phyloP scores from a whole-genome alignment of 257 asterid genomes.

The Avicennia marina region DNA sequence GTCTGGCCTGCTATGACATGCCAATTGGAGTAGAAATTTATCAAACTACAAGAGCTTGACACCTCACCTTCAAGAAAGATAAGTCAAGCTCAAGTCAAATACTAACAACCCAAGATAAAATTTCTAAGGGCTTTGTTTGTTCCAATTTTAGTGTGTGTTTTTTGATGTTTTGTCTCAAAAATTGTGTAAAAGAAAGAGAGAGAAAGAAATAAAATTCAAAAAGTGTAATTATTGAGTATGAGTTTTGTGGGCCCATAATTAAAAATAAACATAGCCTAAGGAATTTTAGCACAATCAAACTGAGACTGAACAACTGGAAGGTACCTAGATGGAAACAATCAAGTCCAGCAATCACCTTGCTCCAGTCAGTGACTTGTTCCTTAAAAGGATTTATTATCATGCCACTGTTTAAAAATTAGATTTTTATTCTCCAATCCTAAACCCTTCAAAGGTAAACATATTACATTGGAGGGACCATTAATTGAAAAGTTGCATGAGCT shows the following conservation, averaged over 20 bases:
- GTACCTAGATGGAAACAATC: no score
- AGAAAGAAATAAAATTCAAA: no score
- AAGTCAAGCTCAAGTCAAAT: constrained; percentile 7
- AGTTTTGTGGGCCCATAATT: no score
- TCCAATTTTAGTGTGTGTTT: no score
- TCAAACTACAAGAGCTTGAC: background rate
- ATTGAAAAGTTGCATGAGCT: background rate
- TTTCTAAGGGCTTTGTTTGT: no score
- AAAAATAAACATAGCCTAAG: no score
- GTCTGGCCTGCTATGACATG: no score
- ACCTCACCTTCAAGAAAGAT: constrained; percentile 2
- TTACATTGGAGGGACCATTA: background rate
- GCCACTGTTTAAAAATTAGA: background rate
- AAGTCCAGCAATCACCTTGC: background rate
- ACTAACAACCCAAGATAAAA: background rate
- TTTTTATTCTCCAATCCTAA: background rate
- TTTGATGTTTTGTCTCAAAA: no score
- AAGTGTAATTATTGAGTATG: no score
- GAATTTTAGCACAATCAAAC: constrained; percentile 5
- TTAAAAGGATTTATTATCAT: constrained; percentile 9
- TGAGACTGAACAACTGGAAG: background rate
- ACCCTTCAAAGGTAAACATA: background rate
- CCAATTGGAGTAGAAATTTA: background rate
- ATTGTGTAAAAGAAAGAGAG: no score
- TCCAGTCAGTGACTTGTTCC: constrained; percentile 9